phyloP scores from a whole-genome alignment of 1,284 basidiomycete species.

The Blastosporella zonata region DNA sequence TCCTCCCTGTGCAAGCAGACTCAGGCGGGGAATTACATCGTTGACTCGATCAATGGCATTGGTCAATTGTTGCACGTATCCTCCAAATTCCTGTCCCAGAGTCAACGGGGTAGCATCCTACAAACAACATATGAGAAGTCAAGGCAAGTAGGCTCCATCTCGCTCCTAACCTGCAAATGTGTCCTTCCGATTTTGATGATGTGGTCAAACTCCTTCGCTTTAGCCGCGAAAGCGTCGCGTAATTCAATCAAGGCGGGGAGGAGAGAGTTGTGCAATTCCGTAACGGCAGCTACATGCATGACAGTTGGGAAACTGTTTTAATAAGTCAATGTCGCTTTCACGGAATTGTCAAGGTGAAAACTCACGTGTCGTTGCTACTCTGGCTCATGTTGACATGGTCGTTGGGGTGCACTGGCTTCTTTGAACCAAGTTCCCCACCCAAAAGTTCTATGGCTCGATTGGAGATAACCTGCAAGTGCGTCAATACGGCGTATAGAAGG shows the following conservation, averaged over 20 bases:
- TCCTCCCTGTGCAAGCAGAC: conserved; percentile 94
- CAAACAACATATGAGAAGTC: neutral
- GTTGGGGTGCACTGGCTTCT: conserved; percentile 98
- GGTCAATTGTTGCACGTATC: conserved; percentile 93
- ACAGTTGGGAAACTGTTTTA: conserved; percentile 88
- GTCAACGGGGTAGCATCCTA: conserved; percentile 97
- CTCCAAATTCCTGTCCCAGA: conserved; percentile 97
- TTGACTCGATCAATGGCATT: conserved; percentile 90
- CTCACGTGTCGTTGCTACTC: conserved; percentile 96
- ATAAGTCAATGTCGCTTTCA: conserved; percentile 2
- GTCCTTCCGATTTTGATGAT: conserved; percentile 99
- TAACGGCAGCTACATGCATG: conserved; percentile 97
- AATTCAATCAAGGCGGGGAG: conserved; percentile 87
- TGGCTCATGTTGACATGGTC: conserved; percentile 99
- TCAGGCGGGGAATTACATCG: conserved; percentile 82
- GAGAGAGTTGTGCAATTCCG: conserved; percentile 79
- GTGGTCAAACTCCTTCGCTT: conserved; percentile 77
- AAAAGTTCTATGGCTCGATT: conserved; percentile 98
- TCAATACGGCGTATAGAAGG: conserved; percentile 1
- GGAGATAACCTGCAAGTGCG: conserved; percentile 77
- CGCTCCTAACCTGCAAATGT: conserved; percentile 72
- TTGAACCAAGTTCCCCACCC: conserved; percentile 93
- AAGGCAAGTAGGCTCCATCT: neutral
- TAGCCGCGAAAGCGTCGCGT: conserved; percentile 79
- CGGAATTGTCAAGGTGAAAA: conserved; percentile 1